Evolutionary conservation across 2,329 filamentous ascomycete species (phyloP).

Genomic region (Ophiocordyceps sinensis): DNA sequence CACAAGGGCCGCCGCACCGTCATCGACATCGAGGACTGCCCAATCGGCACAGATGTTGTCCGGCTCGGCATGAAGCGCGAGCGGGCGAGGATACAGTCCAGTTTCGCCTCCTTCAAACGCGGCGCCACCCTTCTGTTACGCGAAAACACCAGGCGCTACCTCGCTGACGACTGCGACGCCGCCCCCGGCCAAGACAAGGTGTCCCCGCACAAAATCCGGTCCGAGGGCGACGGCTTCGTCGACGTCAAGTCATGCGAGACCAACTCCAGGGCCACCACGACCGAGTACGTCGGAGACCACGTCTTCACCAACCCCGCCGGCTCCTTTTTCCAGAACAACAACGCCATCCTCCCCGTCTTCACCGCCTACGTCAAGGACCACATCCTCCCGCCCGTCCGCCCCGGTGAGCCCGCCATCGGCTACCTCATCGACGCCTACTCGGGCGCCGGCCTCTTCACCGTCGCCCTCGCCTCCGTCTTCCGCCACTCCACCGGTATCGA

Average conservation of each 20-base stretch:
- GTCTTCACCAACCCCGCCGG: slow-evolving; percentile 84
- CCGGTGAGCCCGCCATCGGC: slow-evolving; percentile 35
- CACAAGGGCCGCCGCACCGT: slow-evolving; percentile 66
- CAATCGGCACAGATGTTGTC: slow-evolving; percentile 81
- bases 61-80: slow-evolving; percentile 66
- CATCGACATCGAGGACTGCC: slow-evolving; percentile 93
- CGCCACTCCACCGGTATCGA: slow-evolving; percentile 80
- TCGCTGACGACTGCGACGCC: slow-evolving; percentile 26
- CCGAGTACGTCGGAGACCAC: slow-evolving; percentile 77
- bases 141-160: slow-evolving; percentile 62
- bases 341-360: slow-evolving; percentile 81
- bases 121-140: slow-evolving; percentile 83
- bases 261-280: slow-evolving; percentile 66
- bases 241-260: slow-evolving; percentile 85
- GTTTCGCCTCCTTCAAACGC: slow-evolving; percentile 57
- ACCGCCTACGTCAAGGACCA: slow-evolving; percentile 74
- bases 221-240: slow-evolving; percentile 41
- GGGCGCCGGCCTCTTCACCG: slow-evolving; percentile 91
- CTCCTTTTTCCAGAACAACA: slow-evolving; percentile 99
- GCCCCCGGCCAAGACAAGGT: slow-evolving; percentile 10
- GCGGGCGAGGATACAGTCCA: slow-evolving; percentile 56
- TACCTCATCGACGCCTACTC: slow-evolving; percentile 97
- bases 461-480: slow-evolving; percentile 78
- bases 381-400: slow-evolving; percentile 45
- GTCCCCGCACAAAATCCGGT: slow-evolving; percentile 22